Conservation (phyloP, 345 rosid species). For the Limnanthes douglasii region DNA sequence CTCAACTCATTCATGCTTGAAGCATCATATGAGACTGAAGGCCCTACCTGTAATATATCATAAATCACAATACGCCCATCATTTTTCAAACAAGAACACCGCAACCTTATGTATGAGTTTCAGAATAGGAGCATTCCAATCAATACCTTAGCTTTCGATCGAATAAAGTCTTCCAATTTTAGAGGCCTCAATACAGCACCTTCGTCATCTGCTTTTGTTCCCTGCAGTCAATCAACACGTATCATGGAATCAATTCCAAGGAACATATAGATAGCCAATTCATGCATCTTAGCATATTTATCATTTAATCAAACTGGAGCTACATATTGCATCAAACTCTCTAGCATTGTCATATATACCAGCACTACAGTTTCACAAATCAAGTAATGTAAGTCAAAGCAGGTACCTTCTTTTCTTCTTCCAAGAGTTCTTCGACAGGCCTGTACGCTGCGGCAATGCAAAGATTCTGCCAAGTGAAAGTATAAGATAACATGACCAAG, state of each 20-base stretch:
- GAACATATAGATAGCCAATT: no score
- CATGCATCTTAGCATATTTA: no score
- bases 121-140: background rate
- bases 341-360: no score
- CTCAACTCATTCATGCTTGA: conserved; percentile 88
- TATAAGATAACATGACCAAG: conserved; percentile 1
- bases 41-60: conserved; percentile 50
- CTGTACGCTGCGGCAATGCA: conserved; percentile 95
- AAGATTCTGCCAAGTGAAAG: conserved; percentile 48
- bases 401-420: conserved; percentile 65
- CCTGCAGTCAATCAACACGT: no score
- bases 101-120: background rate
- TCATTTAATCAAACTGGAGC: no score
- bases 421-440: conserved; percentile 92
- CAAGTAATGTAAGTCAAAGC: no score
- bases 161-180: conserved; percentile 63
- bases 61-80: background rate
- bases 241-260: no score
- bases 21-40: conserved; percentile 82
- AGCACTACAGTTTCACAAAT: no score
- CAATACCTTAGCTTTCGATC: conserved; percentile 76
- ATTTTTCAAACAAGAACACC: background rate
- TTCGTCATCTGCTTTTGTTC: conserved; percentile 15
- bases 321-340: no score
- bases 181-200: conserved; percentile 44